Evolutionary conservation across 2,329 filamentous ascomycete genomes (phyloP), one percentile per base, ranked within the genome.

Genomic region (Fusarium praegraminearum): DNA sequence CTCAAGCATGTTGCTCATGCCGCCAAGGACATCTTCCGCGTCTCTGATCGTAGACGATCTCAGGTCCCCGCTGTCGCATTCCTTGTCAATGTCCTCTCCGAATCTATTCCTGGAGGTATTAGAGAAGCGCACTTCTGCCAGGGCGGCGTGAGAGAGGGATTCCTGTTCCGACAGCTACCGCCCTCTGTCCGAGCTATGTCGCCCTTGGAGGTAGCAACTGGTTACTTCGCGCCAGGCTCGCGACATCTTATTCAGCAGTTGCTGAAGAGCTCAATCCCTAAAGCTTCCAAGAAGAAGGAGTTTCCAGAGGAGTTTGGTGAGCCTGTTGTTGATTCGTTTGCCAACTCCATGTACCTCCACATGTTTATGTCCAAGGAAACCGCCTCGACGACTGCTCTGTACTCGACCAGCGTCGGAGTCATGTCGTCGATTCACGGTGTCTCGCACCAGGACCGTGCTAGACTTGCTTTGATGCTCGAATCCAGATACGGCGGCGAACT

Each of bases 61-160:
- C 90, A 93, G 75, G 88, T 92, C 7, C 89, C 90, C 1, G 89
- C 90, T 0, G 89, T 92, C 2, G 88, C 89, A 0, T 88, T 91
- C 63, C 80, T 92, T 5, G 85, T 92, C 40, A 85, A 86, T n/a
- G 88, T 89, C 33, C 81, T 92, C 2, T 82, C 85, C 8, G 82
- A 87, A 57, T 86, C 87, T 4, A 80, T 92, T 13, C 89, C 90
- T 1, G 80, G 81, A 40, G 79, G 79, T n/a, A 87, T 91, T 65
- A 84, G 85, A 43, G 82, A 85, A 36, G 87, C 91, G 3, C 85
- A 87, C 33, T 93, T 93, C 79, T 91, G 89, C 65, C 90, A 93
- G 74, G 90, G 90, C 20, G 90, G 90, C 7, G 89, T 92, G 4
- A 82, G 90, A 32, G 90, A 92, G 79, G 90, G 90, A 0, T 86